Base-by-base conservation (phyloP, 805 yeast species). In the Starmerella geochares region DNA sequence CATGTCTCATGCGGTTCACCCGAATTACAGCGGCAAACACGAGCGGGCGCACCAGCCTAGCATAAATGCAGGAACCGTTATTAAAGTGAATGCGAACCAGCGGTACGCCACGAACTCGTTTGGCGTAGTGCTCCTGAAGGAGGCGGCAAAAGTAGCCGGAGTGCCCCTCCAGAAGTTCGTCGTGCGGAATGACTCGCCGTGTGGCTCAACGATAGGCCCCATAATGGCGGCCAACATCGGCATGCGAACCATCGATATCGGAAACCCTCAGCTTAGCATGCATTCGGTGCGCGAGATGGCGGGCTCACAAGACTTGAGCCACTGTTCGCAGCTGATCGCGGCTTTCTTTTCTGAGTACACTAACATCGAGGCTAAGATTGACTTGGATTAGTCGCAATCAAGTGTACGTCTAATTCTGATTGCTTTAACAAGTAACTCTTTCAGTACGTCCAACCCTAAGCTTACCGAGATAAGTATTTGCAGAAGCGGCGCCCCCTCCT, bases 201-300 rank as follows among this genome's bases (percentile, higher is more conserved):
- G 97, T 67, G 98, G 98, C 2, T 82, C 94, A 1, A 90, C 98
- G 1, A 90, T 90, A 61, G 98, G 97, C 1, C 97, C 97, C 19
- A 84, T 88, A 66, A 70, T 90, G 51, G 82, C 95, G 31, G 81
- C 94, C 2, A 83, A 83, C 58, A 73, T 87, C 33, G 97, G 97
- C 47, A 75, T 88, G 46, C 75, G 92, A 62, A 85, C 95, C 3
- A 67, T 88, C 53, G 97, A 88, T 66, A 67, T 88, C 47, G 97
- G 97, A 51, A 86, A 85, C 60, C 94, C 96, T 1, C 92, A 87
- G 61, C 70, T 88, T 59, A 80, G 92, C 52, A 88, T 88, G 97
- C 97, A 88, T 62, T 83, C 94, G 1, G 81, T 86, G 53, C 77
- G 96, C 65, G 97, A 88, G 66, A 87, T 95, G 4, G 88, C 94